Evolutionary conservation across 2,329 filamentous ascomycete genomes (phyloP).

Genomic region (Monilinia aucupariae): DNA sequence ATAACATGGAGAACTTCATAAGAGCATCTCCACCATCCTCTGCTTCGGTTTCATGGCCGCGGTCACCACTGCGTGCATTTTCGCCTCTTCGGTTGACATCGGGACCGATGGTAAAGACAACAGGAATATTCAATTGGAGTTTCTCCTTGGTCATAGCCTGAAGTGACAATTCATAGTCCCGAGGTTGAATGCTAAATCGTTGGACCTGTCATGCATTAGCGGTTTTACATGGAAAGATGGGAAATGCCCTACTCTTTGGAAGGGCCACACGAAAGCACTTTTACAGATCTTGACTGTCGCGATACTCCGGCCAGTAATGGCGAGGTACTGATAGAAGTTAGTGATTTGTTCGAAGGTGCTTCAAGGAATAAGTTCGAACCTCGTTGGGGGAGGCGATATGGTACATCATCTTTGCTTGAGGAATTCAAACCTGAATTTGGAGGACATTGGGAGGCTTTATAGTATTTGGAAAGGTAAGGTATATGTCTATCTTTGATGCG

Average conservation of each 20-base stretch:
- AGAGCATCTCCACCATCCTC: conserved; percentile 58
- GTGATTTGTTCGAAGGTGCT: conserved; percentile 44
- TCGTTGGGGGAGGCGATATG: conserved; percentile 6
- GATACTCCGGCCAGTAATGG: conserved; percentile 75
- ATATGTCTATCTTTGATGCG: neutral
- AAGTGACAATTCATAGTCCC: conserved; percentile 76
- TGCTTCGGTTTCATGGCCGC: conserved; percentile 20
- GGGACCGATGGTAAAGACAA: conserved; percentile 81
- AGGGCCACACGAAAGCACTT: conserved; percentile 65
- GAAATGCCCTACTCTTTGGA: conserved; percentile 51
- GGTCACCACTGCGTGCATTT: conserved; percentile 21
- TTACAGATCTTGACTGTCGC: conserved; percentile 72
- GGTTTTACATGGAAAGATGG: neutral
- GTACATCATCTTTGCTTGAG: neutral
- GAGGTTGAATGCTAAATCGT: conserved; percentile 56
- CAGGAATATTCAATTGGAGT: conserved; percentile 73
- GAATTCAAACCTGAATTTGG: neutral
- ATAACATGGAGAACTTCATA: conserved; percentile 75
- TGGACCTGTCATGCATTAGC: conserved; percentile 26
- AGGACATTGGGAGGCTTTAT: neutral
- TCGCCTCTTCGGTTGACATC: conserved; percentile 57
- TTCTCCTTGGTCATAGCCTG: conserved; percentile 90
- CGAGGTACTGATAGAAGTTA: conserved; percentile 76
- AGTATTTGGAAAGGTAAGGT: neutral
- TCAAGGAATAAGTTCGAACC: neutral